phyloP scores from a whole-genome alignment of 108 stramenopile species.

The Cyclotella atomus region DNA sequence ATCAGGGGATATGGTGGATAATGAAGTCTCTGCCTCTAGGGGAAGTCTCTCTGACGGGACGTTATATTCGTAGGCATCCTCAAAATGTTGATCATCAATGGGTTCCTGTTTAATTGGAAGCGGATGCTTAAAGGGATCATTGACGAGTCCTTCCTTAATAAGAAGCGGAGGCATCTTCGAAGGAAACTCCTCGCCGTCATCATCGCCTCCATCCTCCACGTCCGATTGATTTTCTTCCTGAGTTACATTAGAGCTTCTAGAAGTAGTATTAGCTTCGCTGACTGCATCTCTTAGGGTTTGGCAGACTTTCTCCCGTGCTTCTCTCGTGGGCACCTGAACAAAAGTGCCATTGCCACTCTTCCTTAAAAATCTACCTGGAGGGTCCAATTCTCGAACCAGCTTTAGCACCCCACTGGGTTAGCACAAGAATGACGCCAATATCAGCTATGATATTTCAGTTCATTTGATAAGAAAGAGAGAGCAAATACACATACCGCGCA shows the following conservation, averaged over 20 bases:
- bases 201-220: background rate
- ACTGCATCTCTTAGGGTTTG: slow-evolving; percentile 83
- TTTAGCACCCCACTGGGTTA: slow-evolving; percentile 19
- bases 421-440: background rate
- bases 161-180: background rate
- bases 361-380: slow-evolving; percentile 59
- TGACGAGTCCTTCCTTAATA: background rate
- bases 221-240: background rate
- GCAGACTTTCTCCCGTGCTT: slow-evolving; percentile 77
- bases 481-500: slow-evolving; percentile 16
- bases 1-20: background rate
- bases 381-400: slow-evolving; percentile 28
- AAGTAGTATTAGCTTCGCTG: slow-evolving; percentile 9
- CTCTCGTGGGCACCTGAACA: slow-evolving; percentile 66
- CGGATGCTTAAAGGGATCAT: background rate
- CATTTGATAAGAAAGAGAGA: background rate
- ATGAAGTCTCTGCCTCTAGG: background rate
- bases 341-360: slow-evolving; percentile 53
- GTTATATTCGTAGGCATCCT: background rate
- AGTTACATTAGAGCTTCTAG: no score
- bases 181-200: background rate
- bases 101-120: background rate
- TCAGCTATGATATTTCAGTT: background rate
- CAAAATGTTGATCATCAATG: background rate
- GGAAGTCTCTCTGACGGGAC: background rate